These are phyloP conservation scores for Saccharomycopsis phalli DNA, from an alignment of 1,139 yeast species.

Conservation along the genomic window DNA sequence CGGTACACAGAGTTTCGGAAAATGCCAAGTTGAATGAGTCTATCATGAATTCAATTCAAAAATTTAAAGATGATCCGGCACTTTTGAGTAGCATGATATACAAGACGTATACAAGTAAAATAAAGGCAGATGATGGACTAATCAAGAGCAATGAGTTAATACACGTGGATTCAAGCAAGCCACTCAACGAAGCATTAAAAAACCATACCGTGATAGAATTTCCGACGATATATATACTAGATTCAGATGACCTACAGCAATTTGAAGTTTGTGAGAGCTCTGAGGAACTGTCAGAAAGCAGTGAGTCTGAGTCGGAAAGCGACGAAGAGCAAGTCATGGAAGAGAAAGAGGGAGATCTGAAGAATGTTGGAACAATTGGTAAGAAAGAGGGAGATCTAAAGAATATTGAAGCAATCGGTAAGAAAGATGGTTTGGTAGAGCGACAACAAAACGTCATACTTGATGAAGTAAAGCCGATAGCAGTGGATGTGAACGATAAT, in stretches of 20 bases:
- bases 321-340: slow-evolving; percentile 3
- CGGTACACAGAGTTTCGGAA: slow-evolving; percentile 20
- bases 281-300: background rate
- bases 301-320: background rate
- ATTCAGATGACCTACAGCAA: background rate
- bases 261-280: background rate
- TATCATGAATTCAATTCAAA: no score
- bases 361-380: background rate
- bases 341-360: background rate
- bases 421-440: background rate
- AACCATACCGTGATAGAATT: slow-evolving; percentile 63
- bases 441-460: background rate
- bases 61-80: no score
- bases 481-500: background rate
- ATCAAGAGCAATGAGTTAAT: slow-evolving; percentile 21
- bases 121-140: no score
- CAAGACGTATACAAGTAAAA: no score
- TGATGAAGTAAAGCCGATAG: no score
- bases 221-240: slow-evolving; percentile 52
- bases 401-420: background rate
- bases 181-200: slow-evolving; percentile 39
- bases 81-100: no score
- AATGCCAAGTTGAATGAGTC: no score
- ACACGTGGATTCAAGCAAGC: slow-evolving; percentile 21
- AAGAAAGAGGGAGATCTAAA: background rate